Evolutionary conservation across 257 asterid species (phyloP), one percentile per base, ranked within the genome.

Genomic region (Gentiana straminea): DNA sequence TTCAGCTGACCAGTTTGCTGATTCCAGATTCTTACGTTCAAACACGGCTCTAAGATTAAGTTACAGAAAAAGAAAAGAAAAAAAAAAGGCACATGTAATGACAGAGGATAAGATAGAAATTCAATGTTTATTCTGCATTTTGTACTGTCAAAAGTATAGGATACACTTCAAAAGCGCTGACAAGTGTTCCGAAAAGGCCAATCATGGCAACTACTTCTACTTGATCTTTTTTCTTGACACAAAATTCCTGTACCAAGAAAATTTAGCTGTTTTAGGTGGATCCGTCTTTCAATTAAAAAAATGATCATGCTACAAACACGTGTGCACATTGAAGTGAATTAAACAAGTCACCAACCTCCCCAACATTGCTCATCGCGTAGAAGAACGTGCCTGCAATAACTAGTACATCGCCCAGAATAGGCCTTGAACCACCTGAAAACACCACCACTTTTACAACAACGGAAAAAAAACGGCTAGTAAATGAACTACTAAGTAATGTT

Each of bases 121-220:
- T 1, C 46, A 41, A 10, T 5, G 46, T 10, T 1, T 5, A 41
- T 41, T 7, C 46, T 41, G 5, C 46, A 41, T 2, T 41, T 7
- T 41, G 8, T 7, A 5, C 7, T 41, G 37, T 56, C 34, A 32
- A 49, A 48, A 55, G 45, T 57, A 38, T 71, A 80, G 90, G 86
- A 80, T 84, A 88, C 96, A 84, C 79, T 69, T 82, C 83, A 15
- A 67, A 34, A 32, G 73, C 83, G 58, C 86, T 84, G 15, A 82
- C 58, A 49, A 84, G 78, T 83, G 79, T 73, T 12, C 94, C 96
- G 46, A 81, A 82, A 8, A 84, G 57, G 44, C 89, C 79, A 44
- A 84, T 73, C 94, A 88, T 84, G 8, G 96, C 63, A 58, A 88
- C 64, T 37, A 84, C 94, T 77, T 88, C 96, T 34, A 74, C 44